Conservation (phyloP, 108 stramenopile species). For the Nitzschia inconspicua region DNA sequence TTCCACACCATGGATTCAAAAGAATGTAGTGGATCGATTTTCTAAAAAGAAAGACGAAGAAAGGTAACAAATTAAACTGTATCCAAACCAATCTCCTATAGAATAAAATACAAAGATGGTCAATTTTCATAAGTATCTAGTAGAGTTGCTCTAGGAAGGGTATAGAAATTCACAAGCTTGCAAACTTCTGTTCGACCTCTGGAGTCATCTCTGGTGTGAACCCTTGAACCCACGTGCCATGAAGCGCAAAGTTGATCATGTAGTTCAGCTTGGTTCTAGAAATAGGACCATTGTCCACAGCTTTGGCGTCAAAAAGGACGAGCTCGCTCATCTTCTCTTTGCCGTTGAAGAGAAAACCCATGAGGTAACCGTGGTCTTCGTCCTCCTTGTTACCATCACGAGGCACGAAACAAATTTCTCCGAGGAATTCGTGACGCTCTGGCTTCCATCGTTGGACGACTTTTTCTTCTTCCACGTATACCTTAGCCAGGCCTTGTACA, state of each 20-base stretch:
- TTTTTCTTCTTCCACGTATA: conserved; percentile 12
- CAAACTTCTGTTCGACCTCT: no score
- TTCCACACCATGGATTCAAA: conserved; percentile 75
- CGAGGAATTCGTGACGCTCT: conserved; percentile 21
- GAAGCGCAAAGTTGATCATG: no score
- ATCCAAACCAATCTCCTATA: no score
- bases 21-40: conserved; percentile 69
- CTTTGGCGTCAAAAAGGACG: conserved; percentile 42
- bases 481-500: conserved; percentile 18
- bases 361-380: conserved; percentile 51
- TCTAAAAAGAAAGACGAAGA: conserved; percentile 8
- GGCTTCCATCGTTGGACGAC: conserved; percentile 15
- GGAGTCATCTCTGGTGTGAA: no score
- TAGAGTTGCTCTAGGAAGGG: no score
- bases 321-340: conserved; percentile 30
- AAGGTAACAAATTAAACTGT: no score
- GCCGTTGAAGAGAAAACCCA: conserved; percentile 24
- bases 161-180: no score
- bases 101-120: no score
- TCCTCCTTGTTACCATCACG: conserved; percentile 16
- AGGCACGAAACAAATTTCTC: conserved; percentile 28
- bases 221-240: no score
- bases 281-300: no score
- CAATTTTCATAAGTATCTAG: no score
- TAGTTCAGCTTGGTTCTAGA: no score